A percentile compares a stretch with the other conserved stretches of the same genome.
Evolutionary conservation across 176 grass and related monocot species (phyloP).

Genomic region (Aegilops umbellulata): DNA sequence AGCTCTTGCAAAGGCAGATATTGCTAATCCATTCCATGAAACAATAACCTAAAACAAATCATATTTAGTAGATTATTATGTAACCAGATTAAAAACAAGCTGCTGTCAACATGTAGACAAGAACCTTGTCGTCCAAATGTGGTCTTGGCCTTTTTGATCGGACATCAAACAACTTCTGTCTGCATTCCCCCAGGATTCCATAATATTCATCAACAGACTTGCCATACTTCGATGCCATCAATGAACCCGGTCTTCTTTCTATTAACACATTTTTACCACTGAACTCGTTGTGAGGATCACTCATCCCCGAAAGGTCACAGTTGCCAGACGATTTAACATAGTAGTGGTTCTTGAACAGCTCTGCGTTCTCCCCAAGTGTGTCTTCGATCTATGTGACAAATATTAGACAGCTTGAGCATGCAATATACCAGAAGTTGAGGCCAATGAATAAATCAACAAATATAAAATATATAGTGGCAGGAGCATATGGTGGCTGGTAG

Average conservation of each 20-base stretch:
- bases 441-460: neutral
- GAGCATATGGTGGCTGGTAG: neutral
- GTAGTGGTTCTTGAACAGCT: constrained; percentile 91
- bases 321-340: constrained; percentile 95
- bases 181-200: constrained; percentile 60
- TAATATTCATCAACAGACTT: constrained; percentile 81
- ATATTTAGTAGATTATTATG: constrained; percentile 29
- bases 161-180: constrained; percentile 60
- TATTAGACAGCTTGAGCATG: constrained; percentile 15
- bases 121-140: constrained; percentile 95
- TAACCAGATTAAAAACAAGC: neutral
- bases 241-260: constrained; percentile 64
- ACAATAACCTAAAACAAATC: constrained; percentile 74
- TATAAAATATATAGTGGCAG: neutral
- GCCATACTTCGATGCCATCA: constrained; percentile 61
- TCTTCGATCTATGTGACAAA: constrained; percentile 62
- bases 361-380: constrained; percentile 66
- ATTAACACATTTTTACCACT: constrained; percentile 83
- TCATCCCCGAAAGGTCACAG: constrained; percentile 85
- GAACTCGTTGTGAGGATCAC: constrained; percentile 92
- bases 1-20: constrained; percentile 92
- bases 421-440: constrained; percentile 16
- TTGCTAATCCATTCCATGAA: constrained; percentile 92
- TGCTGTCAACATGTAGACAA: constrained; percentile 5
- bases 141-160: constrained; percentile 74